phyloP scores from a whole-genome alignment of 441 rosid genomes.

The Erodium trifolium region DNA sequence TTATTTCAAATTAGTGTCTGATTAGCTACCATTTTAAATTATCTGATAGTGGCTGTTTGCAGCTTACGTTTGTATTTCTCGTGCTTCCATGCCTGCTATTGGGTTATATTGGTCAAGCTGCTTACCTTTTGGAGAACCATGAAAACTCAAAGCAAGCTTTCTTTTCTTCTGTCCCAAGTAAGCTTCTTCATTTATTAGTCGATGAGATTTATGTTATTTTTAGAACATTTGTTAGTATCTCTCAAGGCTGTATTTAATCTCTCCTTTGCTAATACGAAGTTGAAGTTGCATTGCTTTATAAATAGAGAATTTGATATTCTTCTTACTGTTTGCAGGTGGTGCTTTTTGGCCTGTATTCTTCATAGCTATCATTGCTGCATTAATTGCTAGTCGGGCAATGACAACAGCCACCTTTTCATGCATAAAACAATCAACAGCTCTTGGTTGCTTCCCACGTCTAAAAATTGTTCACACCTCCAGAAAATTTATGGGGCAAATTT shows the following conservation, averaged over 20 bases:
- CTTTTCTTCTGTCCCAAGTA: conserved; percentile 90
- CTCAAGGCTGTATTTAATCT: not conserved
- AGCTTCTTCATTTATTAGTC: conserved; percentile 14
- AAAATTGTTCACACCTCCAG: conserved; percentile 94
- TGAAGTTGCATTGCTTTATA: too few species aligned
- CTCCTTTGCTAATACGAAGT: too few species aligned
- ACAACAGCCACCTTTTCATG: conserved; percentile 97
- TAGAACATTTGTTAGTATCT: not conserved
- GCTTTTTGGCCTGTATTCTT: conserved; percentile 78
- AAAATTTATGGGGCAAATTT: conserved; percentile 96
- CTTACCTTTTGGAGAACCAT: conserved; percentile 23
- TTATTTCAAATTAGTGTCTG: conserved; percentile 2
- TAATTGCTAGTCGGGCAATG: conserved; percentile 94
- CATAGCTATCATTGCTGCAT: conserved; percentile 81
- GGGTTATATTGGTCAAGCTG: conserved; percentile 98
- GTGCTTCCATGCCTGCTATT: conserved; percentile 87
- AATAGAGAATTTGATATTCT: conserved; percentile 13
- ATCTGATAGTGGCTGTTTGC: conserved; percentile 43
- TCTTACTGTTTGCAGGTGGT: conserved; percentile 37
- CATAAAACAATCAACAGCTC: conserved; percentile 87
- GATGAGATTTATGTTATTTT: too few species aligned
- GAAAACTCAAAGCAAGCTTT: conserved; percentile 53
- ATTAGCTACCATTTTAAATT: conserved; percentile 25
- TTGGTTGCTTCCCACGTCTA: conserved; percentile 96
- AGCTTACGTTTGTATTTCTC: conserved; percentile 95